Base-by-base conservation (phyloP, 805 yeast species). In the Saccharomycopsis sp. region DNA sequence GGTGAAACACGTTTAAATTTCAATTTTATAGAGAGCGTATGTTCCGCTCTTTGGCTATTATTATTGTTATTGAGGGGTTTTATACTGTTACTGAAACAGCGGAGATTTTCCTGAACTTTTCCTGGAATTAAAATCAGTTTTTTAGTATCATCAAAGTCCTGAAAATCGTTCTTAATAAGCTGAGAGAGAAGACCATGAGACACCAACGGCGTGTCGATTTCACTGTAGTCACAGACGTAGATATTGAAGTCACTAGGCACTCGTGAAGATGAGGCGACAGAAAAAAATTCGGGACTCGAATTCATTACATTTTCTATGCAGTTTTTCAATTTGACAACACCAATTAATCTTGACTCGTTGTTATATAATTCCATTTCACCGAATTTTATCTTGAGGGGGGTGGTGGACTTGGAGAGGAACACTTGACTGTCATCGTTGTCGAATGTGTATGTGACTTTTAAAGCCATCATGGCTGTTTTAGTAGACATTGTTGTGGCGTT, bases 161-260 rank as follows among this genome's bases (percentile, higher is more conserved):
- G 5, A 22, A 55, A 61, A 17, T 59, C 62, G 20, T 44, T 54
- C 5, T 55, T 62, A 12, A 62, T 53, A n/a, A 62, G 42, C 7
- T 62, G 56, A 5, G 61, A 50, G 3, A 62, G 47, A 12, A 55
- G 35, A 7, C 63, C 63, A 50, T 59, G 55, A 20, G 62, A 58
- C 2, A 62, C 64, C 54, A 62, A 57, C 9, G 64, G 64, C 15
- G 57, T 55, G 53, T 59, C 56, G 2, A 51, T 41, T 41, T 62
- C 64, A 53, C 63, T 62, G 35, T 59, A 57, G 38, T 62, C 64
- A 47, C 61, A 55, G 17, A 62, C 59, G 38, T 62, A 62, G 15
- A 62, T 56, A 22, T 59, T 62, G 42, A 59, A 62, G 47, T 62
- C 64, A 29, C 29, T 50, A 15, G 17, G n/a, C 17, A 1, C 23